These are phyloP conservation scores for Citrus cavaleriei DNA, from an alignment of 345 rosid genomes.

Conservation along the genomic window DNA sequence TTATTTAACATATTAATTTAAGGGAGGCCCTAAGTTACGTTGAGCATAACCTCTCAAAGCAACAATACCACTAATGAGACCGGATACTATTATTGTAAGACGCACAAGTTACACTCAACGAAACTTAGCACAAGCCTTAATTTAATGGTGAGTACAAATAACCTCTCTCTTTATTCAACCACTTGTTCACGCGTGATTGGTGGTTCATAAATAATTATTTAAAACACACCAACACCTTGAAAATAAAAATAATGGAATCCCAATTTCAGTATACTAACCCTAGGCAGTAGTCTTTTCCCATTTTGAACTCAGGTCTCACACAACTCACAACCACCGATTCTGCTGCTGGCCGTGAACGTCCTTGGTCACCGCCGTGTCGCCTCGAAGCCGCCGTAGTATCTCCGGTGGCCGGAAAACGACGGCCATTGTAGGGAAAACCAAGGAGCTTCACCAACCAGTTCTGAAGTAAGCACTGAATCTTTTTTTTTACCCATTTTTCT, in stretches of 20 bases:
- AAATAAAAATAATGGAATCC: background rate
- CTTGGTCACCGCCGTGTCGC: background rate
- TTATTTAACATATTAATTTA: no score
- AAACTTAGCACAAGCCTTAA: no score
- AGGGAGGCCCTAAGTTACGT: no score
- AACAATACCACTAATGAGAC: fast-evolving
- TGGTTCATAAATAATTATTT: no score
- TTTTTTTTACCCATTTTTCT: no score
- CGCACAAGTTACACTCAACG: no score
- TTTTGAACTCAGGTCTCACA: background rate
- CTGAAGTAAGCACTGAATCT: background rate
- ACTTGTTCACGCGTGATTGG: no score
- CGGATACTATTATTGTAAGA: no score
- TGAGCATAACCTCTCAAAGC: no score
- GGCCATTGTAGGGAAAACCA: background rate
- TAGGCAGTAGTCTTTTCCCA: background rate
- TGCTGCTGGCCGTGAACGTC: background rate
- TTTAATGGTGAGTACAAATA: no score
- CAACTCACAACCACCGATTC: background rate
- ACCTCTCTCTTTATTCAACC: no score
- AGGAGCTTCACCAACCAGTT: background rate
- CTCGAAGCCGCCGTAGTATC: background rate
- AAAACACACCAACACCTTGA: no score
- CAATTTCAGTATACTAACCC: background rate
- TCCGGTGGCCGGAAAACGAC: background rate